A percentile compares a stretch with the other conserved stretches of the same genome.
These are phyloP conservation scores for Euclidium syriacum DNA, from an alignment of 345 rosid genomes.

Conservation along the genomic window DNA sequence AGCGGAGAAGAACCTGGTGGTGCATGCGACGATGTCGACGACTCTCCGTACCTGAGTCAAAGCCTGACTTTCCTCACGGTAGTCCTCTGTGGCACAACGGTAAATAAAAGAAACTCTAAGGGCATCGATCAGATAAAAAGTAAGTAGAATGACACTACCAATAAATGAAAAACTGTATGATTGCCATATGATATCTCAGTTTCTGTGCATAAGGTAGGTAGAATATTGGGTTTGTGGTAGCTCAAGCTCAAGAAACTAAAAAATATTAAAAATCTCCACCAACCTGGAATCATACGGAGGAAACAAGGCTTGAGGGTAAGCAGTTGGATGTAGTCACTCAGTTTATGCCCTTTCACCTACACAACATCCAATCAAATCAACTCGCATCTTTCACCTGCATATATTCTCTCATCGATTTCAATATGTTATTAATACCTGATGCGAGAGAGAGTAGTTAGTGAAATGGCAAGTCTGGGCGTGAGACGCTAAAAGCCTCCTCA, in stretches of 20 bases:
- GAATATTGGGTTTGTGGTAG: background rate
- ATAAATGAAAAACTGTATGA: no score
- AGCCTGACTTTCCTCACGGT: conserved; percentile 56
- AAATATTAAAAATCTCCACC: background rate
- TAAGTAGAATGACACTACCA: no score
- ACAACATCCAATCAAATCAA: conserved; percentile 1
- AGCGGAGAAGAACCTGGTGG: conserved; percentile 51
- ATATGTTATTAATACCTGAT: conserved; percentile 42
- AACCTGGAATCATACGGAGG: conserved; percentile 63
- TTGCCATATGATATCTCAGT: no score
- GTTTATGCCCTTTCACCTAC: conserved; percentile 64
- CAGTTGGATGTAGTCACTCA: conserved; percentile 67
- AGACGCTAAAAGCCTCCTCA: conserved; percentile 62
- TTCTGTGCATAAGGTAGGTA: no score
- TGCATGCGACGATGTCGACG: conserved; percentile 85
- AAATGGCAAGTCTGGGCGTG: conserved; percentile 84
- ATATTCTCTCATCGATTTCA: no score
- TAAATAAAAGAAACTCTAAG: conserved; percentile 1
- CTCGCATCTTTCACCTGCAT: background rate
- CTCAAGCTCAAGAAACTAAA: background rate
- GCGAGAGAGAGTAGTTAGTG: conserved; percentile 74
- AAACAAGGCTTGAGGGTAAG: conserved; percentile 77
- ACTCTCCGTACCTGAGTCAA: conserved; percentile 70
- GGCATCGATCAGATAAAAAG: background rate
- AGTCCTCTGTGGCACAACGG: conserved; percentile 62